Percentiles rank a stretch among this genome's conserved stretches.
Evolutionary conservation across 2,329 filamentous ascomycete species (phyloP).

Genomic region (Dichotomopilus funicola): DNA sequence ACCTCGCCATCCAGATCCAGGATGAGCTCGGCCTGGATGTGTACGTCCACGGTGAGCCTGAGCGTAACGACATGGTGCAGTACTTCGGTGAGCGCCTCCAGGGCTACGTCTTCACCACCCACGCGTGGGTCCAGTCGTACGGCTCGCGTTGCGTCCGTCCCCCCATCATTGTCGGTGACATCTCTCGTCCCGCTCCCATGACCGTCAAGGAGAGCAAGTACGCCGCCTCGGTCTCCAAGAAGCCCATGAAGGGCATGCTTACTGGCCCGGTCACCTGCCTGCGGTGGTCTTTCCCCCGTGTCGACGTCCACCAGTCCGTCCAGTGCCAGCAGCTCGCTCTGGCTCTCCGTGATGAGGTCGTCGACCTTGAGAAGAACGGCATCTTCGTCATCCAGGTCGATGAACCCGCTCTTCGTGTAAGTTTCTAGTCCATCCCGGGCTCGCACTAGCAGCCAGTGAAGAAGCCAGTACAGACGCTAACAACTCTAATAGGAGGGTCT

Average conservation of each 20-base stretch:
- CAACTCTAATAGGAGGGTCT: slow-evolving; percentile 65
- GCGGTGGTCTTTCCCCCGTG: slow-evolving; percentile 99
- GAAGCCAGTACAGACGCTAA: neutral
- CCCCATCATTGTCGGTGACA: slow-evolving; percentile 97
- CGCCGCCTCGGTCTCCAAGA: slow-evolving; percentile 89
- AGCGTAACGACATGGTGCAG: slow-evolving; percentile 99
- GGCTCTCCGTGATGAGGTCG: slow-evolving; percentile 94
- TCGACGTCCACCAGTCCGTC: slow-evolving; percentile 97
- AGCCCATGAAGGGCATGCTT: slow-evolving; percentile 99
- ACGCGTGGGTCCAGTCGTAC: slow-evolving; percentile 96
- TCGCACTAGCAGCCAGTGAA: no score
- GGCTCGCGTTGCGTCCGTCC: slow-evolving; percentile 97
- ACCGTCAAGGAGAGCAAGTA: slow-evolving; percentile 99
- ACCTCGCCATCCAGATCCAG: slow-evolving; percentile 91
- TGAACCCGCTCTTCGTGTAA: slow-evolving; percentile 83
- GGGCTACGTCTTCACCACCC: slow-evolving; percentile 97
- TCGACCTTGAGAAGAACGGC: slow-evolving; percentile 95
- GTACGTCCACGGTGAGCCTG: slow-evolving; percentile 96
- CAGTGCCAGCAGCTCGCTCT: slow-evolving; percentile 98
- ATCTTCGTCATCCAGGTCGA: slow-evolving; percentile 99
- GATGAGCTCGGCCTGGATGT: slow-evolving; percentile 97
- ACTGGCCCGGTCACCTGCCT: slow-evolving; percentile 98
- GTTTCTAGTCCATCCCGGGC: neutral
- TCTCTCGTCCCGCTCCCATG: slow-evolving; percentile 95
- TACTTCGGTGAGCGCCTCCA: slow-evolving; percentile 98